Evolutionary conservation across 1,139 yeast species (phyloP), one percentile per base, ranked within the genome.

Genomic region (Pichia sp.): DNA sequence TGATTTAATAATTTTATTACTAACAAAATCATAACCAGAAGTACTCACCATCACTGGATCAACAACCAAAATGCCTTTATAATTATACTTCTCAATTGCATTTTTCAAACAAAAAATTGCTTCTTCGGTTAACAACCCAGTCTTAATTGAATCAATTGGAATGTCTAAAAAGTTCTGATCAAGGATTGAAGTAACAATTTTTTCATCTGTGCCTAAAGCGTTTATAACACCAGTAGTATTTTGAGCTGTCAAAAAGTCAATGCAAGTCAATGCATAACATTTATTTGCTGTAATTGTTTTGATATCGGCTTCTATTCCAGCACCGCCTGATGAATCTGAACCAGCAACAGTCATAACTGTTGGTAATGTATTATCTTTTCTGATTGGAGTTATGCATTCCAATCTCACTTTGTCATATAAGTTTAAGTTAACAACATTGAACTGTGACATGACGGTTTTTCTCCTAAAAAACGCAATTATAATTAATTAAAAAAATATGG

Each of bases 261-360:
- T 80, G 60, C 92, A 82, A 1, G 95, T 85, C 63, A 83, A 66
- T 1, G 87, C 96, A 59, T 82, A 89, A 40, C 87, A 89, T 24
- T 77, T 74, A 58, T 86, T 90, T 3, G 84, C 87, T 4, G 86
- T 72, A 48, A 89, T 76, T 0, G 96, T 83, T 64, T 89, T 89
- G 43, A 89, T 62, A 61, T 89, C 97, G 0, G 97, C 97, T 59
- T 89, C 97, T 47, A 89, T 81, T 11, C 97, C 97, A 1, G 97
- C 97, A 5, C 97, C 97, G 2, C 97, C 97, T 3, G 95, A 84
- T 41, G 83, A 78, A 60, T 89, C 97, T 0, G 95, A 83, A 0
- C 96, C 96, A 11, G 90, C 90, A 39, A 83, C 71, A 0, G 87
- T 78, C 51, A 82, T 60, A 4, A 82, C 87, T 2, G 47, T 48